Evolutionary conservation across 257 asterid genomes (phyloP), one percentile per base, ranked within the genome.

Genomic region (Jacaranda mimosifolia): DNA sequence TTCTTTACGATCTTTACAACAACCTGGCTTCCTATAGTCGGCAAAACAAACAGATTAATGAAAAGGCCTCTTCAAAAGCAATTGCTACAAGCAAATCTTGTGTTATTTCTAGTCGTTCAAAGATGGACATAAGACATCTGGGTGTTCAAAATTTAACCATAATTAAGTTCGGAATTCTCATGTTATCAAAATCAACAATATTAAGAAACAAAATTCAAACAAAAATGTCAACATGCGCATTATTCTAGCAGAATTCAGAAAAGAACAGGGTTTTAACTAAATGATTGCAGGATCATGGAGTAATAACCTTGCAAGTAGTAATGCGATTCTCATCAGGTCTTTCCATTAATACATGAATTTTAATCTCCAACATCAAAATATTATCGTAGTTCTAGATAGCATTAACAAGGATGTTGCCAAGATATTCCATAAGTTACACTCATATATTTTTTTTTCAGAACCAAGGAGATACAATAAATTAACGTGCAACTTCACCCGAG

Each of bases 1-100:
- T 89, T 91, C 84, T 91, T 91, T 45, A 91, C 89, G 68, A 91
- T 89, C 90, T 91, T 91, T 78, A 91, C 97, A 3, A 70, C n/a
- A 21, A 91, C 89, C 82, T 87, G 93, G 85, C 90, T 91, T 73
- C 97, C 97, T 55, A 86, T 59, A 36, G 89, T 73, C 97, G 87
- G 83, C 81, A 67, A 35, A 68, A 70, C 46, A 72, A 68, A 72
- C 42, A 63, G 52, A 77, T 63, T 36, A 45, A 17, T 21, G 38
- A 15, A 51, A 51, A 53, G 9, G 9, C 17, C 42, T 14, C 49
- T 56, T 9, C 17, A 17, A 38, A 18, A 57, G 38, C 46, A 65
- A 71, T 64, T 70, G 21, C 32, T 9, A 48, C 46, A 42, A 48
- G 53, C 53, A 32, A 15, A 64, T 64, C n/a, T 7, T 10, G 3